phyloP scores from a whole-genome alignment of 345 rosid genomes.

The Eucalyptus marginata region DNA sequence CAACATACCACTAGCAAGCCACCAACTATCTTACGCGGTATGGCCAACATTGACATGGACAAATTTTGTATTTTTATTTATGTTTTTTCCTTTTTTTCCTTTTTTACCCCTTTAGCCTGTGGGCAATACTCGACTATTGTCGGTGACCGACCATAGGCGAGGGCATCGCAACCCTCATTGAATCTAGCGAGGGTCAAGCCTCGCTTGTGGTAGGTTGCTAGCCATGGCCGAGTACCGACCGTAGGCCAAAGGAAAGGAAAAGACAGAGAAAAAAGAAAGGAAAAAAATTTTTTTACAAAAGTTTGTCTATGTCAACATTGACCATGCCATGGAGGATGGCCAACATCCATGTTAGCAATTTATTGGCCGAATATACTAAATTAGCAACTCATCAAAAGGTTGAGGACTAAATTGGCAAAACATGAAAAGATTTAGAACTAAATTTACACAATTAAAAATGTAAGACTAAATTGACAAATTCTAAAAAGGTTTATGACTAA shows the following conservation, averaged over 20 bases:
- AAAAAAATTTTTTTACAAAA: too few relatives aligned
- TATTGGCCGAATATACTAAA: too few relatives aligned
- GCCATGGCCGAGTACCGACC: neutral
- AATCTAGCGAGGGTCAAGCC: neutral
- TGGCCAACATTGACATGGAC: neutral
- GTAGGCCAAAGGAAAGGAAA: neutral
- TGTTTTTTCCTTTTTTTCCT: accelerated
- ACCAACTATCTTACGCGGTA: accelerated
- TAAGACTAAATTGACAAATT: neutral
- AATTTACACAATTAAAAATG: too few relatives aligned
- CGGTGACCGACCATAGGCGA: too few relatives aligned
- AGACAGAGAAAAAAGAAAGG: too few relatives aligned
- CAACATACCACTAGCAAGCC: neutral
- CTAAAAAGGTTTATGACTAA: neutral
- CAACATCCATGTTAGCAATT: too few relatives aligned
- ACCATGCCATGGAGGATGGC: neutral
- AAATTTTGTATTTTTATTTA: too few relatives aligned
- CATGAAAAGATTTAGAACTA: neutral
- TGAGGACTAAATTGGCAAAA: neutral
- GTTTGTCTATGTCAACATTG: accelerated
- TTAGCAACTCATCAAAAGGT: neutral
- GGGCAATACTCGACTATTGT: too few relatives aligned
- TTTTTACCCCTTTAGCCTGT: too few relatives aligned
- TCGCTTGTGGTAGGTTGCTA: accelerated
- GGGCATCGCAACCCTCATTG: too few relatives aligned